These are phyloP conservation scores for Stemphylium vesicarium DNA, from an alignment of 2,329 filamentous ascomycete genomes.

Conservation along the genomic window DNA sequence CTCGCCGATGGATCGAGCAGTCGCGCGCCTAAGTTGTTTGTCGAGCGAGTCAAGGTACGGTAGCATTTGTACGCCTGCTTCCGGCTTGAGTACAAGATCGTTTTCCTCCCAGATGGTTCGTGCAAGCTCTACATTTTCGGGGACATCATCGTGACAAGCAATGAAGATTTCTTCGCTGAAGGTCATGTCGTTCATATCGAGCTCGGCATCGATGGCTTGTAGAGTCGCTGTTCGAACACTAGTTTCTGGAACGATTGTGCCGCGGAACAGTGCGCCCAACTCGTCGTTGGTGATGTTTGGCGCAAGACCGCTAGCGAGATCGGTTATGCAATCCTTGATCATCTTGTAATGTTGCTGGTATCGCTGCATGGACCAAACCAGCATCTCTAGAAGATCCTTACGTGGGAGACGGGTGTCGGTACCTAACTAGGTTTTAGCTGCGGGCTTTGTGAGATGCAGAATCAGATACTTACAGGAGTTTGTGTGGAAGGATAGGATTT, in stretches of 20 bases:
- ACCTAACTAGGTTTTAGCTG: slow-evolving; percentile 46
- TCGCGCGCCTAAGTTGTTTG: slow-evolving; percentile 79
- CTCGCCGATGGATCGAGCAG: slow-evolving; percentile 81
- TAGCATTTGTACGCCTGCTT: slow-evolving; percentile 71
- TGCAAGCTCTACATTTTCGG: slow-evolving; percentile 84
- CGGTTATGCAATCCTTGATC: slow-evolving; percentile 88
- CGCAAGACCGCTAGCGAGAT: slow-evolving; percentile 83
- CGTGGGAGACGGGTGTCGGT: slow-evolving; percentile 78
- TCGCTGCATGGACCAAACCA: slow-evolving; percentile 83
- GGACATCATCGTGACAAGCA: slow-evolving; percentile 86
- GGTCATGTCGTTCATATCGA: slow-evolving; percentile 85
- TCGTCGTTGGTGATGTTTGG: slow-evolving; percentile 78
- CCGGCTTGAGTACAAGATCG: slow-evolving; percentile 71
- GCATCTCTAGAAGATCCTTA: slow-evolving; percentile 70
- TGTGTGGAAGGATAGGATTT: slow-evolving; percentile 89
- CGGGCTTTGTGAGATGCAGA: background rate
- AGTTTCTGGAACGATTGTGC: slow-evolving; percentile 77
- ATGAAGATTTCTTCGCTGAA: slow-evolving; percentile 94
- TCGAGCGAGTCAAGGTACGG: slow-evolving; percentile 83
- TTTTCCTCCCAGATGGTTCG: slow-evolving; percentile 96
- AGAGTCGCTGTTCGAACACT: slow-evolving; percentile 84
- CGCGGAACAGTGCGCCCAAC: slow-evolving; percentile 76
- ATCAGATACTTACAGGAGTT: slow-evolving; percentile 64
- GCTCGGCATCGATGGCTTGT: slow-evolving; percentile 87
- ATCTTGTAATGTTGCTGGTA: slow-evolving; percentile 95